Conservation (phyloP, 768 basidiomycete species). For the Suillus tomentosus region DNA sequence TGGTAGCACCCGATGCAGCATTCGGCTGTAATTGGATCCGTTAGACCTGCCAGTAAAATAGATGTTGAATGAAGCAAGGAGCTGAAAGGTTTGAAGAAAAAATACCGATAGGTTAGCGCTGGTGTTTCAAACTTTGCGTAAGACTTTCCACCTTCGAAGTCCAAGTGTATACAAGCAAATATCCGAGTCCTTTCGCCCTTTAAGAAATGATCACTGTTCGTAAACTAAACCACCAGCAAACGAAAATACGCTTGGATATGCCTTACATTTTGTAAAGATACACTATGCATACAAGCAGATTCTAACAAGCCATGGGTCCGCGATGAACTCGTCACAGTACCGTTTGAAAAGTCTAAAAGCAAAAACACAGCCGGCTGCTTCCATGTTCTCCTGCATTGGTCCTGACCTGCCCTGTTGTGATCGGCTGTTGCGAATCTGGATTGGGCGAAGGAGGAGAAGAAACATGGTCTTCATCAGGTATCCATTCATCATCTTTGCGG, state of each 20-base stretch:
- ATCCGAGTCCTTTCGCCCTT: neutral
- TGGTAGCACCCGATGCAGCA: too few relatives aligned
- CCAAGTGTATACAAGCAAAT: too few relatives aligned
- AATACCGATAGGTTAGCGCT: too few relatives aligned
- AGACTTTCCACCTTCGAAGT: too few relatives aligned
- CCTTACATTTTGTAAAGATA: neutral
- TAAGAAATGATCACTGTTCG: neutral
- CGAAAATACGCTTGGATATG: neutral
- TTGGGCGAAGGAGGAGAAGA: neutral
- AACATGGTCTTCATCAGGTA: neutral
- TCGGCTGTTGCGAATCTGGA: neutral
- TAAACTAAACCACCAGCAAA: neutral
- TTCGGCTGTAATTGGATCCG: too few relatives aligned
- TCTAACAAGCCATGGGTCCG: neutral
- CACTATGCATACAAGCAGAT: neutral
- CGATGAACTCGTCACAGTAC: neutral
- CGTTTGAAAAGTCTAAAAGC: neutral
- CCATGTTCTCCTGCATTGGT: neutral
- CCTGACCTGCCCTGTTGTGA: neutral
- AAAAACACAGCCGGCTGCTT: neutral
- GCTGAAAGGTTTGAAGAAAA: too few relatives aligned
- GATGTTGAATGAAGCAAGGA: too few relatives aligned
- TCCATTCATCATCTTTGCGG: neutral
- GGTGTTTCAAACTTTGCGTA: too few relatives aligned
- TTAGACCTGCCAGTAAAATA: too few relatives aligned